A percentile compares a stretch with the other conserved stretches of the same genome.
Conservation (phyloP, 2,329 filamentous ascomycete genomes). For the Penicillium rolfsii region DNA sequence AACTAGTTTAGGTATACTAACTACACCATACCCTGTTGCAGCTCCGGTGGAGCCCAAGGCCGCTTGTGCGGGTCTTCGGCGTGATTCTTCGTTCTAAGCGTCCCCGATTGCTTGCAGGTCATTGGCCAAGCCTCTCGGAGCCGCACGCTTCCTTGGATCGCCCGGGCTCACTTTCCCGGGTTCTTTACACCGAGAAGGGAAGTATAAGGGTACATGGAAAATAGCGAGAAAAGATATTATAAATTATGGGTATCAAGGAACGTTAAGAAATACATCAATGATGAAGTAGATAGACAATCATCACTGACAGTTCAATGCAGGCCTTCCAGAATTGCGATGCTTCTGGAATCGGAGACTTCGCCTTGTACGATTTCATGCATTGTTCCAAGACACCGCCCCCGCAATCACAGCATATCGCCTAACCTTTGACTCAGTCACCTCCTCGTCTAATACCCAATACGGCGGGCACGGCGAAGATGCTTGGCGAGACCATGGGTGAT, state of each 20-base stretch:
- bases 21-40: slow-evolving; percentile 1
- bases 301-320: not conserved
- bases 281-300: not conserved
- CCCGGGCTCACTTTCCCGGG: too few species aligned
- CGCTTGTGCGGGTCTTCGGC: slow-evolving; percentile 3
- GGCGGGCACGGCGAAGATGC: slow-evolving; percentile 20
- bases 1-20: too few species aligned
- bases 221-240: slow-evolving; percentile 7
- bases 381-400: not conserved
- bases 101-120: slow-evolving; percentile 11
- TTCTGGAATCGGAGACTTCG: not conserved
- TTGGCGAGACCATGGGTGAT: slow-evolving; percentile 15
- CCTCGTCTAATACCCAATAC: slow-evolving; percentile 11
- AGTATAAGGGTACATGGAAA: not conserved
- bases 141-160: not conserved
- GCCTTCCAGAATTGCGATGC: not conserved
- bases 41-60: slow-evolving; percentile 8
- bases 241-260: slow-evolving; percentile 23
- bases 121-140: slow-evolving; percentile 5
- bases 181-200: too few species aligned
- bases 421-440: not conserved
- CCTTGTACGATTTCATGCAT: not conserved
- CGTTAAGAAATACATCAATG: slow-evolving; percentile 9
- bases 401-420: not conserved
- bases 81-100: not conserved